A percentile compares a stretch with the other conserved stretches of the same genome.
These are phyloP conservation scores for Rhizopus stolonifer DNA, from an alignment of 371 early-diverging fungal genomes.

Conservation along the genomic window DNA sequence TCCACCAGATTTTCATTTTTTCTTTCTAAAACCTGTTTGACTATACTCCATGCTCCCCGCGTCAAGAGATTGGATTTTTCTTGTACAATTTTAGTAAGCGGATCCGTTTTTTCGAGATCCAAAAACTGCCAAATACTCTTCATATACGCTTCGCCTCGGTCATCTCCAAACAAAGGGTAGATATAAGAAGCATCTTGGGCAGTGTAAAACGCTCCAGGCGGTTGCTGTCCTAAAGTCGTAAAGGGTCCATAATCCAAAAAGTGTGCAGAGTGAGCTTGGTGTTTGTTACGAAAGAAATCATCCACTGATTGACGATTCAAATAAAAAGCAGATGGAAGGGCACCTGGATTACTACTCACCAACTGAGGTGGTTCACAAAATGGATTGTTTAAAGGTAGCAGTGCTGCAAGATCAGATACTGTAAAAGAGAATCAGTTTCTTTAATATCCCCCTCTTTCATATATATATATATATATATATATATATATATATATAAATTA, in stretches of 20 bases:
- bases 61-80: slow-evolving; percentile 29
- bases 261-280: slow-evolving; percentile 39
- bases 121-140: slow-evolving; percentile 62
- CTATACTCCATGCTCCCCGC: slow-evolving; percentile 33
- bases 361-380: slow-evolving; percentile 40
- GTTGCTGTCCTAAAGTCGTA: slow-evolving; percentile 46
- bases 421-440: background rate
- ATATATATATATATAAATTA: too few relatives aligned
- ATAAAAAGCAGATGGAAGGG: slow-evolving; percentile 49
- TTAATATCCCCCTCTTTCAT: too few relatives aligned
- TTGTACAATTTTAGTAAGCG: slow-evolving; percentile 18
- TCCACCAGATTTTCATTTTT: slow-evolving; percentile 13
- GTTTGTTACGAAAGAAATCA: slow-evolving; percentile 38
- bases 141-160: slow-evolving; percentile 66
- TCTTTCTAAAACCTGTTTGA: slow-evolving; percentile 19
- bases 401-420: slow-evolving; percentile 26
- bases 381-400: slow-evolving; percentile 28
- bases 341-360: slow-evolving; percentile 40
- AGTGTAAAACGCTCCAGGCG: slow-evolving; percentile 50
- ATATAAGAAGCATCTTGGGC: slow-evolving; percentile 49
- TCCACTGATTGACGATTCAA: slow-evolving; percentile 32
- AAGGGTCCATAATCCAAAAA: slow-evolving; percentile 58
- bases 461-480: too few relatives aligned
- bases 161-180: slow-evolving; percentile 63
- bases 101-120: slow-evolving; percentile 31